Evolutionary conservation across 164 flowering plant genomes (phyloP).

Genomic region (Hamamelis virginiana): DNA sequence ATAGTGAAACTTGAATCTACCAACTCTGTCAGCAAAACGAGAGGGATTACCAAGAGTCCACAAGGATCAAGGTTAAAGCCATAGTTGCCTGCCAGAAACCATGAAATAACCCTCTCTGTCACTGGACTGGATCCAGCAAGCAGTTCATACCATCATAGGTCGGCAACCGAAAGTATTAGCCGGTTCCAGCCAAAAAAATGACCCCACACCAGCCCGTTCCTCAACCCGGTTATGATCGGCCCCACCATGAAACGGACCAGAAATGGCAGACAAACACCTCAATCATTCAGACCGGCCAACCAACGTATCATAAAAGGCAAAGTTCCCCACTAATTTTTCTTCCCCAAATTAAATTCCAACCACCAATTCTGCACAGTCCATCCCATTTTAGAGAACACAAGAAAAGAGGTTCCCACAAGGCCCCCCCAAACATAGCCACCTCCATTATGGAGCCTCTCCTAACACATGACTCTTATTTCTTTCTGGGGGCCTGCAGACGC

Average conservation of each 20-base stretch:
- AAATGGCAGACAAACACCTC: constrained; percentile 38
- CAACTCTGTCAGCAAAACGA: neutral
- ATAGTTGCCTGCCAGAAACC: too few relatives aligned
- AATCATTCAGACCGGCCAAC: constrained; percentile 29
- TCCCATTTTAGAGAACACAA: constrained; percentile 12
- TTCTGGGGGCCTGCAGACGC: constrained; percentile 16
- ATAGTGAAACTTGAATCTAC: neutral
- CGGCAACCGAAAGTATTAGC: too few relatives aligned
- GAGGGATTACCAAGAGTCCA: neutral
- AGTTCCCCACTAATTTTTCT: constrained; percentile 26
- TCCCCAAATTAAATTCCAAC: constrained; percentile 14
- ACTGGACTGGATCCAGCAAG: too few relatives aligned
- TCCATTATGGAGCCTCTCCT: constrained; percentile 15
- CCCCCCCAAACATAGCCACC: constrained; percentile 24
- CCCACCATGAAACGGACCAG: constrained; percentile 17
- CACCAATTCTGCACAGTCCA: constrained; percentile 18
- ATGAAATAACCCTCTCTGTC: neutral
- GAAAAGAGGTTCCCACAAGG: constrained; percentile 14
- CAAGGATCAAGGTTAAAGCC: too few relatives aligned
- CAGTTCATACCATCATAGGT: too few relatives aligned
- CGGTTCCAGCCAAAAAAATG: neutral
- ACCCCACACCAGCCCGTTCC: neutral
- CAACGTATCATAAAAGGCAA: constrained; percentile 1
- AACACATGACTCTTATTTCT: constrained; percentile 20
- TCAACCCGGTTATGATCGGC: constrained; percentile 9